These are phyloP conservation scores for Posidonia oceanica DNA, from an alignment of 116 monocot genomes.

Conservation along the genomic window DNA sequence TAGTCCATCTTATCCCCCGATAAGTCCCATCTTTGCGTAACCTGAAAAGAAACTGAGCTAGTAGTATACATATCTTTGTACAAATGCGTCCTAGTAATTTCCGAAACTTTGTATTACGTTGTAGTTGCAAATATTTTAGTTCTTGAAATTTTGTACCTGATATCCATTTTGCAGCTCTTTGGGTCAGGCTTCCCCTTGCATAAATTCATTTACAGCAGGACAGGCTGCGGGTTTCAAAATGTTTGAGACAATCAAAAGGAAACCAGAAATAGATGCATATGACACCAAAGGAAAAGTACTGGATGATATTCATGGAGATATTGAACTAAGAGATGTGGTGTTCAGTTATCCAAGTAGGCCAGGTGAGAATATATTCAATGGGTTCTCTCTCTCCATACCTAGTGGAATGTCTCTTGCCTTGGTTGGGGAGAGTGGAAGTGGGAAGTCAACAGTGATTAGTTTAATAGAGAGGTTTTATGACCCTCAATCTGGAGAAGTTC, in stretches of 20 bases:
- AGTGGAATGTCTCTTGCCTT: slow-evolving; percentile 50
- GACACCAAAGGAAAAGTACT: slow-evolving; percentile 4
- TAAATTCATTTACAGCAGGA: slow-evolving; percentile 15
- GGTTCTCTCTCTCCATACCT: slow-evolving; percentile 21
- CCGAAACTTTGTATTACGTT: too few species aligned
- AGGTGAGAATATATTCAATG: slow-evolving; percentile 13
- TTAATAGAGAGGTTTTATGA: too few species aligned
- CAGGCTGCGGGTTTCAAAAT: slow-evolving; percentile 50
- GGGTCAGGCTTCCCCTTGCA: slow-evolving; percentile 50
- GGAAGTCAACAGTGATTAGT: slow-evolving; percentile 84
- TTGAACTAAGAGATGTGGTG: slow-evolving; percentile 16
- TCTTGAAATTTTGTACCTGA: too few species aligned
- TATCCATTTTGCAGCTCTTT: too few species aligned
- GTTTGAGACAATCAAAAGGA: slow-evolving; percentile 23
- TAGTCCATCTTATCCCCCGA: too few species aligned
- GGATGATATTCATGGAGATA: slow-evolving; percentile 22
- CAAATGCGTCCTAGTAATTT: too few species aligned
- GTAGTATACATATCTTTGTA: too few species aligned
- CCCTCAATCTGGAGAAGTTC: too few species aligned
- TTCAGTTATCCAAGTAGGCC: slow-evolving; percentile 52
- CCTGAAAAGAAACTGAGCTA: too few species aligned
- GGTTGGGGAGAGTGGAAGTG: slow-evolving; percentile 79
- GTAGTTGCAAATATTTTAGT: too few species aligned
- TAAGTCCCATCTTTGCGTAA: too few species aligned
- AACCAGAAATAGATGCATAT: slow-evolving; percentile 30